Base-by-base conservation (phyloP, 768 basidiomycete genomes). In the Boletus rex-veris region DNA sequence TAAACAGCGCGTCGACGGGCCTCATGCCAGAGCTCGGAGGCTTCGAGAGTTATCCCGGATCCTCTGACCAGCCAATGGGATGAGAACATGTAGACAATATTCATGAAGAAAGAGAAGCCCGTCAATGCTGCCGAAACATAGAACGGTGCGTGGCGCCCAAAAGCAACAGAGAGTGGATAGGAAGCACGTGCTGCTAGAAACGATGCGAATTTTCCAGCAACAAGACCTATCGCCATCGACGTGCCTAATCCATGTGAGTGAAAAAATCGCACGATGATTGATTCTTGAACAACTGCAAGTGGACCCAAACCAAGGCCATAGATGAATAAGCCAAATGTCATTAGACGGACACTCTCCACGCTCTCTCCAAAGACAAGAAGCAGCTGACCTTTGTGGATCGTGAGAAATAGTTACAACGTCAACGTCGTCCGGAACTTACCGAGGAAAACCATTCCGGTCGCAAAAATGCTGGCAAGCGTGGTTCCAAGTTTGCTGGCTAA, bases 201-300 rank as follows among this genome's bases (percentile, higher is more conserved):
- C 6, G 87, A 87, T 0, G 88, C 80, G 10, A 78, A 82, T 68
- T 92, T 93, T 35, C 91, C 91, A 4, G 82, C 86, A 21, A 93
- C 78, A 15, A 93, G 83, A 19, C 90, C 91, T n/a, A 92, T 75
- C 0, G 89, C 89, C 73, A 93, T 81, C 2, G 87, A 86, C 8
- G 85, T 74, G 2, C 87, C 90, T 1, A 92, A 74, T 2, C 87
- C 87, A 64, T 84, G 86, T 0, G 83, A 80, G 57, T 80, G 81
- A 75, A 90, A 92, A 72, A 88, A 88, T 24, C 86, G 85, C 40
- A 90, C 86, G 48, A 92, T 88, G 58, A 91, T 90, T 7, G 86
- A 86, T 68, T 92, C 90, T 72, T 88, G 91, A 2, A 88, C 84
- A 7, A 93, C 90, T 1, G 89, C 83, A 7, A 93, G 74, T 1